Percentiles rank a stretch among this genome's conserved stretches.
phyloP scores from a whole-genome alignment of 2,329 filamentous ascomycete species.

The Kalaharituber pfeilii region DNA sequence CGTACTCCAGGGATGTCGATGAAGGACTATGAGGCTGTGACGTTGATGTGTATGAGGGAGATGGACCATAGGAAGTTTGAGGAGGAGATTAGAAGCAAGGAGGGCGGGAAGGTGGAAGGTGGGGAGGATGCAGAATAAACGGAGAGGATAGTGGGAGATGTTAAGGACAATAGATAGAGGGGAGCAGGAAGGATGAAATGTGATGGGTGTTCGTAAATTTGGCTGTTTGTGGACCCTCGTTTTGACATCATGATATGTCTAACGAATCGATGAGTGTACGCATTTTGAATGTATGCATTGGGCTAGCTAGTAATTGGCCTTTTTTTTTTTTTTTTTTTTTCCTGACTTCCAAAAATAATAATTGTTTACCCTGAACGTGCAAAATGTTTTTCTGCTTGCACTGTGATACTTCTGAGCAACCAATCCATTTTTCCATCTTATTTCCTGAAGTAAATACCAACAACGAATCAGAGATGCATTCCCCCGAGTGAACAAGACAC shows the following conservation, averaged over 20 bases:
- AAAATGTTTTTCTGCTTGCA: too few relatives aligned
- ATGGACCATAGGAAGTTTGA: conserved; percentile 21
- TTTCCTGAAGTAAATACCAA: too few relatives aligned
- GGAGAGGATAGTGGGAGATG: neutral
- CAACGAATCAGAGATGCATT: too few relatives aligned
- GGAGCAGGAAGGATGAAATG: neutral
- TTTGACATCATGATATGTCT: too few relatives aligned
- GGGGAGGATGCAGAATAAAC: neutral
- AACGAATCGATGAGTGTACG: neutral
- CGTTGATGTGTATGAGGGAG: conserved; percentile 22
- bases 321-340: neutral
- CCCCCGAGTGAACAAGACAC: too few relatives aligned
- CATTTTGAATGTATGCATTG: too few relatives aligned
- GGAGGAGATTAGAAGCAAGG: conserved; percentile 17
- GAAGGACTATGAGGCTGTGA: conserved; percentile 21
- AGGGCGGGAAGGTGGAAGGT: conserved; percentile 16
- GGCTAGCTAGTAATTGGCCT: too few relatives aligned
- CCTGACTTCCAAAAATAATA: neutral
- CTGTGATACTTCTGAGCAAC: too few relatives aligned
- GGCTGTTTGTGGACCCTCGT: too few relatives aligned
- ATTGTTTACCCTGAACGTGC: neutral
- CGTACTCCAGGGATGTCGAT: conserved; percentile 1
- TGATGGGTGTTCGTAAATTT: neutral
- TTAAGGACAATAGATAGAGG: neutral
- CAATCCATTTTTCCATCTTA: too few relatives aligned